phyloP scores from a whole-genome alignment of 2,329 filamentous ascomycete species.

The Macrophomina tecta region DNA sequence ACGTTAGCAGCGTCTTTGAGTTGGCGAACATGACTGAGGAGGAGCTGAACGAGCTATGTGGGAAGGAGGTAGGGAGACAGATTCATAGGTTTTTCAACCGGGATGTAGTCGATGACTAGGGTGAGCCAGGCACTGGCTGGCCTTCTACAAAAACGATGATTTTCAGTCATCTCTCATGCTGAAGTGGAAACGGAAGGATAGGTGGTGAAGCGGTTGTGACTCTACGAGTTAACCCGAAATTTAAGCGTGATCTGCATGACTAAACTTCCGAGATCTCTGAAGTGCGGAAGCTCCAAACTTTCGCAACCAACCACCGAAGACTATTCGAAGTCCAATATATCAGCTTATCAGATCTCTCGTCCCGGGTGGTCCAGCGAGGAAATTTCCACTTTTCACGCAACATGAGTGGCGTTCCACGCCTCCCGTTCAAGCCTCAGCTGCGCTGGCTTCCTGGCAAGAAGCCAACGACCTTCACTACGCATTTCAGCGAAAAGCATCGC shows the following conservation, averaged over 20 bases:
- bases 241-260: neutral
- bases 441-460: neutral
- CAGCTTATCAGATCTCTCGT: no score
- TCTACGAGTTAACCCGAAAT: neutral
- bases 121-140: no score
- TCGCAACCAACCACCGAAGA: neutral
- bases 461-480: constrained; percentile 3
- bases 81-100: constrained; percentile 82
- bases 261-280: neutral
- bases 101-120: constrained; percentile 49
- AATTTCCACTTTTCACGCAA: neutral
- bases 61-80: constrained; percentile 75
- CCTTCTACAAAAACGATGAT: no score
- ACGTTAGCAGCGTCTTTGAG: constrained; percentile 77
- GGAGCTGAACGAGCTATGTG: constrained; percentile 76
- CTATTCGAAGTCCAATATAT: neutral
- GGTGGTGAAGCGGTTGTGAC: no score
- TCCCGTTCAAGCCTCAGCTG: neutral
- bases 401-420: neutral
- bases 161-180: no score
- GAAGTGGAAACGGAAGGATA: no score
- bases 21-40: constrained; percentile 83
- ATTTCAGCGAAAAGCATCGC: neutral
- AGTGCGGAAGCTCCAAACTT: neutral
- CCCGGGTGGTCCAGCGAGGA: no score